phyloP scores from a whole-genome alignment of 1,284 basidiomycete genomes.

The Pascua sp. region DNA sequence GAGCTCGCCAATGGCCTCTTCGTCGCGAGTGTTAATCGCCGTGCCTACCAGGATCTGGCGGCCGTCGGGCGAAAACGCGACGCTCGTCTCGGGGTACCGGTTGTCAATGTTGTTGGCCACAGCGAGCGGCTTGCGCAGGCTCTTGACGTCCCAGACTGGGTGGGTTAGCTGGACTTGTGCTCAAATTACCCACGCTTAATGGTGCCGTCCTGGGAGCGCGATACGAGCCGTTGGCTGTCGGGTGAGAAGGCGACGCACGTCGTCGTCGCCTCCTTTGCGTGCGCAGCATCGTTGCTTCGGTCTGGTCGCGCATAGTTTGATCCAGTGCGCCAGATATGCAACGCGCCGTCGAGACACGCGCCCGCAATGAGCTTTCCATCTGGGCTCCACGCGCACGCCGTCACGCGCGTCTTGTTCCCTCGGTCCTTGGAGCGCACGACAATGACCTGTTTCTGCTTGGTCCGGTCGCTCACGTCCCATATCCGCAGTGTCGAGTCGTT shows the following conservation, averaged over 20 bases:
- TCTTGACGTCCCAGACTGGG: constrained; percentile 87
- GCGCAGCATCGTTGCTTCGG: constrained; percentile 78
- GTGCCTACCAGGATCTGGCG: constrained; percentile 76
- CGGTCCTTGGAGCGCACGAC: constrained; percentile 94
- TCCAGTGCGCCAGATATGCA: constrained; percentile 89
- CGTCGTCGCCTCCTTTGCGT: constrained; percentile 74
- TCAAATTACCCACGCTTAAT: constrained; percentile 71
- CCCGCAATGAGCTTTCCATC: constrained; percentile 82
- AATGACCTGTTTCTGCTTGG: constrained; percentile 89
- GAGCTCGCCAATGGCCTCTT: constrained; percentile 59
- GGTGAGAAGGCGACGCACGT: constrained; percentile 79
- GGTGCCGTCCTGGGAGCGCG: constrained; percentile 86
- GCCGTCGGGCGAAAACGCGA: constrained; percentile 89
- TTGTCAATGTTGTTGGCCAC: constrained; percentile 63
- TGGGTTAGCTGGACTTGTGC: not conserved
- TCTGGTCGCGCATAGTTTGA: constrained; percentile 89
- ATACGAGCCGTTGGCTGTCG: constrained; percentile 75
- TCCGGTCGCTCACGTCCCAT: constrained; percentile 84
- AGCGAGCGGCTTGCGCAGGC: constrained; percentile 79
- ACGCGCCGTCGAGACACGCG: constrained; percentile 80
- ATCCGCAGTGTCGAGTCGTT: constrained; percentile 92
- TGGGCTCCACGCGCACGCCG: constrained; percentile 75
- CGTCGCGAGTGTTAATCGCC: constrained; percentile 58
- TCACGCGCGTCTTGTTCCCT: constrained; percentile 90
- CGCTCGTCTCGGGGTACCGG: constrained; percentile 83